Conservation (phyloP, 225 moss, liverwort and hornwort species). For the Ulota crispa region DNA sequence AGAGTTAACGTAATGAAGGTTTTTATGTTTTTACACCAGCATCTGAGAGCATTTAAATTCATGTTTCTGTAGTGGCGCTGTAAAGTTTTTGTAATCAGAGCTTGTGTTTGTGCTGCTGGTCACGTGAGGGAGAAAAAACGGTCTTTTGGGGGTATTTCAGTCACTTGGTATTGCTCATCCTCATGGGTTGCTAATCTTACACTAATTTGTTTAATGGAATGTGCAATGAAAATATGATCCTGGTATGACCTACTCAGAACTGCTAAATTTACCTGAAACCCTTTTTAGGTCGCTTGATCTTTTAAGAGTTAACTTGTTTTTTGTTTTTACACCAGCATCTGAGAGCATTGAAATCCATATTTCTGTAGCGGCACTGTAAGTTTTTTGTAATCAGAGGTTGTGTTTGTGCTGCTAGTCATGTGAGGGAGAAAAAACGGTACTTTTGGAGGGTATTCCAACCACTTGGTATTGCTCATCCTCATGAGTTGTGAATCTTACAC, state of each 20-base stretch:
- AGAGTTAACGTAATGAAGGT: neutral
- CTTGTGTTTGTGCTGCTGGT: neutral
- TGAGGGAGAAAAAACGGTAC: neutral
- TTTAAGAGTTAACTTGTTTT: neutral
- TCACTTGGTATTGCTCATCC: neutral
- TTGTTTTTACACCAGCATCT: neutral
- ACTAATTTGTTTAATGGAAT: slow-evolving; percentile 1
- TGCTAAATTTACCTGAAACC: neutral
- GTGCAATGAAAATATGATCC: no score
- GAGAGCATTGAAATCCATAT: neutral
- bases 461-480: neutral
- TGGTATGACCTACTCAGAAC: neutral
- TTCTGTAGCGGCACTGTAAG: neutral
- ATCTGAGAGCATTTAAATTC: neutral
- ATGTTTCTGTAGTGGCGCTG: neutral
- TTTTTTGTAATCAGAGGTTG: neutral
- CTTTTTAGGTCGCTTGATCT: neutral
- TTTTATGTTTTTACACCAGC: neutral
- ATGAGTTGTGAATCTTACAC: neutral
- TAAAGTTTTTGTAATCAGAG: neutral
- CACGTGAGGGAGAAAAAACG: neutral
- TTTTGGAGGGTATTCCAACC: neutral
- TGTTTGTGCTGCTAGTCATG: neutral
- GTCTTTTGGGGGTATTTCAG: neutral
- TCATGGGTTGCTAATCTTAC: neutral